Percentiles rank a stretch among this genome's conserved stretches.
These are phyloP conservation scores for Logfia minima DNA, from an alignment of 129 eudicot species.

Conservation along the genomic window DNA sequence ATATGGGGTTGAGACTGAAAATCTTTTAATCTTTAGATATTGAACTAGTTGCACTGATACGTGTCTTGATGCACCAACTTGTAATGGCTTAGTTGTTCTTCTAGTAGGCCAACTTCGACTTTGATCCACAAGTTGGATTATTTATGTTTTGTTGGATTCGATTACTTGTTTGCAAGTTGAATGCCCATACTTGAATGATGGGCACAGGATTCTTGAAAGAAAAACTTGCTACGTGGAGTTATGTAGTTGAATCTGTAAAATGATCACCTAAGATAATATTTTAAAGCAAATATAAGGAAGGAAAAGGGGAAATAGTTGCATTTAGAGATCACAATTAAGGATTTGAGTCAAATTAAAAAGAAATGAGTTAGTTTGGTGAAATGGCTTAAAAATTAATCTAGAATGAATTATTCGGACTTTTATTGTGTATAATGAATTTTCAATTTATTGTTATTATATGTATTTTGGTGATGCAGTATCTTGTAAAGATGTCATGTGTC, in stretches of 20 bases:
- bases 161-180: neutral
- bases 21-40: neutral
- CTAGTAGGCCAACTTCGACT: neutral
- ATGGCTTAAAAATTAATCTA: no score
- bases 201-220: neutral
- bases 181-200: neutral
- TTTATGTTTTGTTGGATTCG: neutral
- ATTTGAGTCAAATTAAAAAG: no score
- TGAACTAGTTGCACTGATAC: neutral
- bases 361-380: no score
- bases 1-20: neutral
- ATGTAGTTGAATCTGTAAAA: neutral
- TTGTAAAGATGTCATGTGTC: no score
- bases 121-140: neutral
- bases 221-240: neutral
- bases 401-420: no score
- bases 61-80: conserved; percentile 5
- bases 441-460: no score
- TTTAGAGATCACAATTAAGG: no score
- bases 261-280: neutral
- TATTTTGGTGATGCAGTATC: no score
- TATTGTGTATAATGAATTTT: no score
- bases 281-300: no score
- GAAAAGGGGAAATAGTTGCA: no score
- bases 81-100: neutral